Percentiles rank a stretch among this genome's conserved stretches.
These are phyloP conservation scores for Cyberlindnera mycetangii DNA, from an alignment of 805 yeast genomes.

Conservation along the genomic window DNA sequence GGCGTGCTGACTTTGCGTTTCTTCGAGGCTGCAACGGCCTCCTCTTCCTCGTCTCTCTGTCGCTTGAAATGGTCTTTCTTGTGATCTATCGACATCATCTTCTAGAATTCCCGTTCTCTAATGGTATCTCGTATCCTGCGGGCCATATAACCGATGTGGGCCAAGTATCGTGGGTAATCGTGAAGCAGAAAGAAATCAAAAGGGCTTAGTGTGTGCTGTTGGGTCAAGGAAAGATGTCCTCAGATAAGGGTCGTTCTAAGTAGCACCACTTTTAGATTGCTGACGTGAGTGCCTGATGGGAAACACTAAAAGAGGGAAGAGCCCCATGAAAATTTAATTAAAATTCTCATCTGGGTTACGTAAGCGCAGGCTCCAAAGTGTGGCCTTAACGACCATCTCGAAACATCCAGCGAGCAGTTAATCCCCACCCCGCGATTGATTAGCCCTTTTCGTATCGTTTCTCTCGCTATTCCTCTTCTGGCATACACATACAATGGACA, in stretches of 20 bases:
- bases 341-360: slow-evolving; percentile 7
- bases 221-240: no score
- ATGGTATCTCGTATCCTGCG: background rate
- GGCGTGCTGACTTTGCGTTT: slow-evolving; percentile 1
- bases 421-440: no score
- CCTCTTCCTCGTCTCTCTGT: slow-evolving; percentile 22
- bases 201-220: no score
- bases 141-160: background rate
- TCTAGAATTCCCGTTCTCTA: background rate
- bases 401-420: no score
- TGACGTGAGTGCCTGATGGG: no score
- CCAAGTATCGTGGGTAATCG: no score
- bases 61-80: slow-evolving; percentile 28
- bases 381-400: no score
- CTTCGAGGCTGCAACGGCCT: slow-evolving; percentile 4
- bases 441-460: no score
- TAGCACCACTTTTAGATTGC: no score
- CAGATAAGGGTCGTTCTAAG: no score
- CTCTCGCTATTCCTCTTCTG: background rate
- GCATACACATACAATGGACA: background rate
- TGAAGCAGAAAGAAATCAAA: no score
- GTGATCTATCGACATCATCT: slow-evolving; percentile 29
- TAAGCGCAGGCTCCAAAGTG: background rate
- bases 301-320: background rate
- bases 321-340: background rate